Conservation (phyloP, 2,329 filamentous ascomycete species). For the Lecanicillium sp. region DNA sequence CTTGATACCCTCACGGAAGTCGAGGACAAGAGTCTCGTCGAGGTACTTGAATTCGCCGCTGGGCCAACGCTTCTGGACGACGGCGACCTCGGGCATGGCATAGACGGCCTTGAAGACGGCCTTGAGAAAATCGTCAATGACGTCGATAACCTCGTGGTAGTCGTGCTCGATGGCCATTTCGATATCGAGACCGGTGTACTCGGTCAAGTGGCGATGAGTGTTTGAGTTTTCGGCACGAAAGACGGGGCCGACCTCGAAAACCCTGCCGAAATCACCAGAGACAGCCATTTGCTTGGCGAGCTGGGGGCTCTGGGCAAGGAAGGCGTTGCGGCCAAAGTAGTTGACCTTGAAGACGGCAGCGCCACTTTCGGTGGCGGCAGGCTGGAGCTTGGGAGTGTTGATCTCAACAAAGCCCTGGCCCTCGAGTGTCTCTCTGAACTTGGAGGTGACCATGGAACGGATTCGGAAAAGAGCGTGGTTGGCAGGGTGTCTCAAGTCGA, state of each 20-base stretch:
- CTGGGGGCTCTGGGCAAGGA: constrained; percentile 87
- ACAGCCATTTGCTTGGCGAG: constrained; percentile 91
- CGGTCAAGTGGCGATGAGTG: constrained; percentile 87
- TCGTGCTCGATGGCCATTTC: constrained; percentile 88
- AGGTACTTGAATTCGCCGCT: constrained; percentile 82
- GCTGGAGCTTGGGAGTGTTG: constrained; percentile 87
- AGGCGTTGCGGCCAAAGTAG: constrained; percentile 83
- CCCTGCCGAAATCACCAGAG: constrained; percentile 78
- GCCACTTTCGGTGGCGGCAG: constrained; percentile 83
- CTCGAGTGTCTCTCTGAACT: constrained; percentile 68
- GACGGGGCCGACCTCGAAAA: constrained; percentile 68
- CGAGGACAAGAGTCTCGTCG: constrained; percentile 75
- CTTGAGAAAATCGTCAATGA: constrained; percentile 78
- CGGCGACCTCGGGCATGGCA: constrained; percentile 61
- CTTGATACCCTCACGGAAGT: constrained; percentile 71
- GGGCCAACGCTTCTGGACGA: constrained; percentile 77
- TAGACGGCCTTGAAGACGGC: constrained; percentile 49
- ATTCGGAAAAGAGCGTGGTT: constrained; percentile 86
- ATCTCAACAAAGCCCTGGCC: constrained; percentile 81
- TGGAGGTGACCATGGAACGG: constrained; percentile 70
- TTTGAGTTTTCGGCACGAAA: constrained; percentile 96
- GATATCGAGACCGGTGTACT: constrained; percentile 87
- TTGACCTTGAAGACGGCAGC: constrained; percentile 87
- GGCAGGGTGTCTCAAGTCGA: constrained; percentile 78
- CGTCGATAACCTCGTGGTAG: constrained; percentile 78